These are phyloP conservation scores for Fusarium ramigenum DNA, from an alignment of 2,329 filamentous ascomycete genomes.

Conservation along the genomic window DNA sequence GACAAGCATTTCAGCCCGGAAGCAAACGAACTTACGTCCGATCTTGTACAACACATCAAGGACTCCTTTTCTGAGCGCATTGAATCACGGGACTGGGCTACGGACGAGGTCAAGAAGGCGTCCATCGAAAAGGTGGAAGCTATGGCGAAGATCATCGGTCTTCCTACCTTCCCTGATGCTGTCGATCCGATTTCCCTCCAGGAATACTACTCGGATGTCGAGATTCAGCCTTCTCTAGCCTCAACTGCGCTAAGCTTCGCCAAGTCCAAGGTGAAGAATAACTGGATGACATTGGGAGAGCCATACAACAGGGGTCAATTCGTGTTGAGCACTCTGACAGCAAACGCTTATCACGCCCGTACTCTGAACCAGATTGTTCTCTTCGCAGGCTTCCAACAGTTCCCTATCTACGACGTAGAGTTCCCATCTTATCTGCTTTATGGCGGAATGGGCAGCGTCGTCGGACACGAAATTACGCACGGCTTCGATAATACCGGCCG, in stretches of 20 bases:
- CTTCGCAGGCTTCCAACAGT: conserved; percentile 69
- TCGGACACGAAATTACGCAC: conserved; percentile 75
- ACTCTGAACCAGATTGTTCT: conserved; percentile 74
- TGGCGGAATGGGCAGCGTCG: conserved; percentile 73
- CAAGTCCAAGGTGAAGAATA: conserved; percentile 56
- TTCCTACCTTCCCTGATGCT: conserved; percentile 71
- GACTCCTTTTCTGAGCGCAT: conserved; percentile 70
- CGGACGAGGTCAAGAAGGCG: conserved; percentile 65
- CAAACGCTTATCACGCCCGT: conserved; percentile 74
- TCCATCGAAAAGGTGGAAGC: conserved; percentile 73
- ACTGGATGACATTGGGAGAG: conserved; percentile 68
- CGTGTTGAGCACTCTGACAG: conserved; percentile 67
- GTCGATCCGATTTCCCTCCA: conserved; percentile 64
- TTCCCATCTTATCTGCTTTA: conserved; percentile 73
- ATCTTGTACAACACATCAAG: conserved; percentile 77
- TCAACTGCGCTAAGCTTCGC: conserved; percentile 63
- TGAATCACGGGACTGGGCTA: conserved; percentile 70
- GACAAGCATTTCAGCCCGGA: conserved; percentile 73
- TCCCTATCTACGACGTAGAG: conserved; percentile 70
- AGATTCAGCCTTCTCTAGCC: conserved; percentile 64
- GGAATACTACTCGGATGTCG: conserved; percentile 64
- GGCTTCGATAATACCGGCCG: conserved; percentile 74
- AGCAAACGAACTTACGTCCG: conserved; percentile 71
- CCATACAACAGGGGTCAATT: conserved; percentile 69
- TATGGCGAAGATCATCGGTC: conserved; percentile 75